Percentiles rank a stretch among this genome's conserved stretches.
Conservation (phyloP, 2,329 filamentous ascomycete genomes). For the Penicillium sp. region DNA sequence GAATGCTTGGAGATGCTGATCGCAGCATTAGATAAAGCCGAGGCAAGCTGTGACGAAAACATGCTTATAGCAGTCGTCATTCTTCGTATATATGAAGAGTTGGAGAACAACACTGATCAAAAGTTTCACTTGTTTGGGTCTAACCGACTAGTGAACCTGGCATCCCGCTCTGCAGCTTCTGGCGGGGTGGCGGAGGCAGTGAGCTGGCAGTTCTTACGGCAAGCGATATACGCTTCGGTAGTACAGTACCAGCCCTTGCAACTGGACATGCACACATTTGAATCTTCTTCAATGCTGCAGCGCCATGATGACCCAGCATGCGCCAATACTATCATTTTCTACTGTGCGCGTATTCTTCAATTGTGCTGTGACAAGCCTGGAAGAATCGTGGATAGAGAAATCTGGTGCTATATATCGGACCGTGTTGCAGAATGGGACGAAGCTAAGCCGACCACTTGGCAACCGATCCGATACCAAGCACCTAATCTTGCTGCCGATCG, state of each 20-base stretch:
- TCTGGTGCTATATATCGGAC: constrained; percentile 27
- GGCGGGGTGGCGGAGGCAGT: constrained; percentile 44
- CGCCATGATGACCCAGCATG: constrained; percentile 41
- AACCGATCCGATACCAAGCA: constrained; percentile 34
- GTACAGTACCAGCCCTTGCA: constrained; percentile 40
- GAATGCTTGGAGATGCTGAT: constrained; percentile 52
- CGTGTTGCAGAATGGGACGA: constrained; percentile 34
- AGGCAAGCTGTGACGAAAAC: constrained; percentile 48
- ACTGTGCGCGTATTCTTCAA: constrained; percentile 43
- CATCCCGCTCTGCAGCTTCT: constrained; percentile 42
- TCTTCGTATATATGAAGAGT: constrained; percentile 52
- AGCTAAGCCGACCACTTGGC: constrained; percentile 33
- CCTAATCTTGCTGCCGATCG: constrained; percentile 22
- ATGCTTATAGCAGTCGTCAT: constrained; percentile 53
- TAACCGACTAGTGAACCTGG: constrained; percentile 40
- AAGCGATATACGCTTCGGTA: constrained; percentile 45
- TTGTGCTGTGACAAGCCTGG: constrained; percentile 25
- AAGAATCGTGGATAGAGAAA: constrained; percentile 20
- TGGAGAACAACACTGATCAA: constrained; percentile 34
- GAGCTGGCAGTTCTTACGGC: constrained; percentile 45
- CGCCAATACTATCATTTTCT: constrained; percentile 41
- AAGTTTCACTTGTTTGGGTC: constrained; percentile 42
- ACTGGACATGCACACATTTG: constrained; percentile 41
- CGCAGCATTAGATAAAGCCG: constrained; percentile 44
- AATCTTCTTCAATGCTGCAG: constrained; percentile 39